Percentiles rank a stretch among this genome's conserved stretches.
Conservation (phyloP, 441 rosid species). For the Manihot esculenta region DNA sequence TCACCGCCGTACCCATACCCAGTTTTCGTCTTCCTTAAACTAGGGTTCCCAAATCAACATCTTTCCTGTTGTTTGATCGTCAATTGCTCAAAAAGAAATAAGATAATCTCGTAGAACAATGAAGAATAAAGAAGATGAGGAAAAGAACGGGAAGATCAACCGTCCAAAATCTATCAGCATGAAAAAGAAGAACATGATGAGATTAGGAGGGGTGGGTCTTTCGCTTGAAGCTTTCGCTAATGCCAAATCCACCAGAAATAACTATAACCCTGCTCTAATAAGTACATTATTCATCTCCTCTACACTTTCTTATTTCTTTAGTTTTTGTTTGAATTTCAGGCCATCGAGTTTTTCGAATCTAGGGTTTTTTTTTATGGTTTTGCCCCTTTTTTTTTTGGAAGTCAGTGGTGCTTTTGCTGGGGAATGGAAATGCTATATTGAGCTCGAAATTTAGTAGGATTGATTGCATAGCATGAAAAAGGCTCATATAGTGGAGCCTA, state of each 20-base stretch:
- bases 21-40: not conserved
- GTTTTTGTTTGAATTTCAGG: not conserved
- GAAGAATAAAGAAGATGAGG: slow-evolving; percentile 41
- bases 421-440: not conserved
- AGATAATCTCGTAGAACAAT: slow-evolving; percentile 26
- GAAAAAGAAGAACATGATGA: slow-evolving; percentile 63
- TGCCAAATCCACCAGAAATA: slow-evolving; percentile 49
- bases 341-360: not conserved
- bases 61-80: not conserved
- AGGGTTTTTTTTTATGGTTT: no score
- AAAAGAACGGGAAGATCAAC: slow-evolving; percentile 17
- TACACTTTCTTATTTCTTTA: not conserved
- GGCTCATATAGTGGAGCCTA: no score
- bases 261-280: slow-evolving; percentile 66
- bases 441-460: not conserved
- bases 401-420: not conserved
- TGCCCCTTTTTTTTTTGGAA: not conserved
- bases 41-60: slow-evolving; percentile 22
- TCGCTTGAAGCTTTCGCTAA: slow-evolving; percentile 83
- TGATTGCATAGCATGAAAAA: not conserved
- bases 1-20: not conserved
- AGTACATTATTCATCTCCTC: slow-evolving; percentile 38
- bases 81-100: not conserved
- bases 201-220: slow-evolving; percentile 81
- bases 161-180: slow-evolving; percentile 28